Percentiles rank a stretch among this genome's conserved stretches.
Evolutionary conservation across 805 yeast species (phyloP).

Genomic region (Isabelozyma pseudorhagii): DNA sequence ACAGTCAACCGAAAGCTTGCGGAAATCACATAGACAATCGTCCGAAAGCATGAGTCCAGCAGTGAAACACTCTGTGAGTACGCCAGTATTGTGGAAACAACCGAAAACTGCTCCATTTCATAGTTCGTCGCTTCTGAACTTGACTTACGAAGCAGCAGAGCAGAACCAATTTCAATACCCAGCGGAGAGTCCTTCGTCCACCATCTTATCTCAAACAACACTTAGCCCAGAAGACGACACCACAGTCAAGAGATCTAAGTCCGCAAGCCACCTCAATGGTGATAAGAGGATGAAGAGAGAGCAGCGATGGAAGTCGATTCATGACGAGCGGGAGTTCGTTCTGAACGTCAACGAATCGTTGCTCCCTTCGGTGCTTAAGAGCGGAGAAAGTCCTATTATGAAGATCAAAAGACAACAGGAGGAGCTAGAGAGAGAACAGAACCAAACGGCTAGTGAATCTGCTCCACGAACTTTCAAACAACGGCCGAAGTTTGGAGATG

Average conservation of each 20-base stretch:
- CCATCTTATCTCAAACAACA: not conserved
- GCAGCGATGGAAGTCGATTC: constrained; percentile 20
- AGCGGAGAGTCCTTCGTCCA: not conserved
- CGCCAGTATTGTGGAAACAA: not conserved
- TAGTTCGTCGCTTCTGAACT: not conserved
- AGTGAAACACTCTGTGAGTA: not conserved
- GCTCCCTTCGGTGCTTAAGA: constrained; percentile 31
- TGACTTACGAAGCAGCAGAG: no score
- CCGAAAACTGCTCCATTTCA: not conserved
- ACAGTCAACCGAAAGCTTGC: not conserved
- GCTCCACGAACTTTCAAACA: no score
- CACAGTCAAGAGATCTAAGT: constrained; percentile 21
- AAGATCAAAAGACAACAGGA: constrained; percentile 18
- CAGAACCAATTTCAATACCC: no score
- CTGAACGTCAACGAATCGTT: constrained; percentile 26
- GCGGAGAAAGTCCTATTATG: constrained; percentile 30
- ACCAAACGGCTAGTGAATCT: not conserved
- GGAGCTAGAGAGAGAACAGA: not conserved
- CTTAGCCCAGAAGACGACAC: not conserved
- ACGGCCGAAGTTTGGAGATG: no score
- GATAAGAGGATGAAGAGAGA: constrained; percentile 10
- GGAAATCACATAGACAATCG: not conserved
- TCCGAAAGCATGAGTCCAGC: not conserved
- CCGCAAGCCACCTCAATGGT: constrained; percentile 16
- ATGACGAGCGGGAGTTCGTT: constrained; percentile 26